Evolutionary conservation across 2,329 filamentous ascomycete genomes (phyloP).

Genomic region (Colletotrichum orbiculare): DNA sequence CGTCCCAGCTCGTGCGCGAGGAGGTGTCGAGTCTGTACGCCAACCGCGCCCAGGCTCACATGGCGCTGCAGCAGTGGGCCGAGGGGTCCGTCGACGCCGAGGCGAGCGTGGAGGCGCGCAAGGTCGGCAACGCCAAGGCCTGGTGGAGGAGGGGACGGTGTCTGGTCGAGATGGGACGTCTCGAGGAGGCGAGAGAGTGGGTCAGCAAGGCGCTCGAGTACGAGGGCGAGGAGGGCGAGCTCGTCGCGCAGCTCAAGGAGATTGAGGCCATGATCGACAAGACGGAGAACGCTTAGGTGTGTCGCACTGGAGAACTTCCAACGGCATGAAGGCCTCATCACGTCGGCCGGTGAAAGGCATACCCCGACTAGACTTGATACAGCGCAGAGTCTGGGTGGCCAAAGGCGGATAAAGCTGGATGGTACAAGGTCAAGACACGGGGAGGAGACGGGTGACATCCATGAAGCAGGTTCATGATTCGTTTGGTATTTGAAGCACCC

Average conservation of each 20-base stretch:
- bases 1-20: slow-evolving; percentile 82
- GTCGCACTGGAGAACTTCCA: neutral
- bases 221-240: slow-evolving; percentile 76
- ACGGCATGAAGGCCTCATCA: neutral
- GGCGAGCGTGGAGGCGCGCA: slow-evolving; percentile 87
- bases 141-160: slow-evolving; percentile 93
- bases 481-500: too few species aligned
- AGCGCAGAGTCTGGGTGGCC: too few species aligned
- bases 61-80: slow-evolving; percentile 83
- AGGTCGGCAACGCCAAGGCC: slow-evolving; percentile 88
- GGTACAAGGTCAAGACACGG: too few species aligned
- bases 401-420: too few species aligned
- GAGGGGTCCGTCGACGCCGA: slow-evolving; percentile 91
- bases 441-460: too few species aligned
- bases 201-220: slow-evolving; percentile 82
- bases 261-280: slow-evolving; percentile 61
- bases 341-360: too few species aligned
- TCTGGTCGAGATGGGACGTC: slow-evolving; percentile 88
- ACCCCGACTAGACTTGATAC: too few species aligned
- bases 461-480: too few species aligned
- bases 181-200: slow-evolving; percentile 85
- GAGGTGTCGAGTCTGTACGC: slow-evolving; percentile 84
- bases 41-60: slow-evolving; percentile 91
- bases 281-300: slow-evolving; percentile 44
- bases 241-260: slow-evolving; percentile 73